Evolutionary conservation across 495 filamentous ascomycete species (phyloP).

Genomic region (Diplogelasinospora grovesii): DNA sequence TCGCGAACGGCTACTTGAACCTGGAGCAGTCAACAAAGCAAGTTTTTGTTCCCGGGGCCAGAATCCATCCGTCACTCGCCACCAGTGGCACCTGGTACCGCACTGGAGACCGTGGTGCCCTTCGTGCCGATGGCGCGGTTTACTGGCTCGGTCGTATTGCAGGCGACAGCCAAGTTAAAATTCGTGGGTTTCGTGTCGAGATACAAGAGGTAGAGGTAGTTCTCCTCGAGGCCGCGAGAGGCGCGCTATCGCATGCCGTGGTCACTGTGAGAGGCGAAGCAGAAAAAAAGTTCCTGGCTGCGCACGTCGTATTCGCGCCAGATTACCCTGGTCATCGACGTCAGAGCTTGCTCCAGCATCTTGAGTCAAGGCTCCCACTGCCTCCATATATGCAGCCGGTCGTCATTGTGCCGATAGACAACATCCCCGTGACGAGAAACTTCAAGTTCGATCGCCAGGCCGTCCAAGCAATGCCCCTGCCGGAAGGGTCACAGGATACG

Average conservation of each 20-base stretch:
- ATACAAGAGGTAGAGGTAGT: conserved; percentile 40
- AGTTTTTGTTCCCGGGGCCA: no score
- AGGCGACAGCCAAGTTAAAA: conserved; percentile 46
- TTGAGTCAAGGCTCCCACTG: conserved; percentile 24
- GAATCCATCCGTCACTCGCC: no score
- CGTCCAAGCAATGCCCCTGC: conserved; percentile 30
- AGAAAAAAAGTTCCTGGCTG: no score
- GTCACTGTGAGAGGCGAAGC: no score
- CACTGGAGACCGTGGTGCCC: no score
- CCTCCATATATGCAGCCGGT: conserved; percentile 45
- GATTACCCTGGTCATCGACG: no score
- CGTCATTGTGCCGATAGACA: conserved; percentile 26
- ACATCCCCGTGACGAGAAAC: conserved; percentile 33
- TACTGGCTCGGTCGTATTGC: conserved; percentile 34
- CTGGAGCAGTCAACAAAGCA: no score
- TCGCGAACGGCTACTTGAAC: conserved; percentile 31
- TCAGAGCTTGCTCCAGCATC: no score
- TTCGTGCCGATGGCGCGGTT: no score
- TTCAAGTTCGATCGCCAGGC: conserved; percentile 37
- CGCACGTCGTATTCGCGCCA: conserved; percentile 24
- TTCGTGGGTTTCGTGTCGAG: conserved; percentile 48
- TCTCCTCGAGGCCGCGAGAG: conserved; percentile 23
- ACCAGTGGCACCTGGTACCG: no score
- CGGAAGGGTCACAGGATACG: no score
- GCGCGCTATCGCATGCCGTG: no score